Evolutionary conservation across 345 rosid genomes (phyloP), one percentile per base, ranked within the genome.

Genomic region (Jatropha curcas): DNA sequence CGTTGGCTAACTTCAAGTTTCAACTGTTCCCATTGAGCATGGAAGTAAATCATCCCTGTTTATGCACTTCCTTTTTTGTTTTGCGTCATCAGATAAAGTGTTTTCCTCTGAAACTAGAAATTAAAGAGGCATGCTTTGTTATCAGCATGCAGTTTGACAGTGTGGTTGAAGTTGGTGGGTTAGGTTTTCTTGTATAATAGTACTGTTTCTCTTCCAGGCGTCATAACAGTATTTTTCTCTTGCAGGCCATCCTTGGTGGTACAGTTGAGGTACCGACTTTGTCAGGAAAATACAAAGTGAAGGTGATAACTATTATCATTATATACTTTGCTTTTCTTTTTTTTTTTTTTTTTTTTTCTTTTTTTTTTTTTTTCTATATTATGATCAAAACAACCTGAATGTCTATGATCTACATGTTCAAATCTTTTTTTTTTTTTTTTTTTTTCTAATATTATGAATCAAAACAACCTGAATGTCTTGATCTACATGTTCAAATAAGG

Each of bases 241-340:
- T 73, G 61, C 92, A 94, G 97, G 98, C 97, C 63, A 88, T 92
- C 83, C 88, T 94, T 56, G 98, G 97, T 34, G 97, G 92, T 75
- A 82, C 81, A 71, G 81, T 92, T 79, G 90, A 87, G 74, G 97
- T 94, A 77, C 95, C 98, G 24, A 92, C 97, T 60, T 78, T 94
- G 71, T 81, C 86, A 0, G 97, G 97, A 80, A 87, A 79, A 74
- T 80, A 61, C 43, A 84, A 84, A 82, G 80, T 92, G 68, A 81
- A 92, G 64, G 98, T 94, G 84, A 79, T 79, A 57, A 72, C 58
- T 35, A 25, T 48, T 67, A 48, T 62, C 68, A 41, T 45, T n/a
- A 37, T 16, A 41, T 53, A 22, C 57, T 68, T 22, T 72, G 39
- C 59, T 35, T 73, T 24, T 34, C 41, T 67, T 41, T 31, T 5